Evolutionary conservation across 805 yeast genomes (phyloP), one percentile per base, ranked within the genome.

Genomic region (Starmerella bacillaris): DNA sequence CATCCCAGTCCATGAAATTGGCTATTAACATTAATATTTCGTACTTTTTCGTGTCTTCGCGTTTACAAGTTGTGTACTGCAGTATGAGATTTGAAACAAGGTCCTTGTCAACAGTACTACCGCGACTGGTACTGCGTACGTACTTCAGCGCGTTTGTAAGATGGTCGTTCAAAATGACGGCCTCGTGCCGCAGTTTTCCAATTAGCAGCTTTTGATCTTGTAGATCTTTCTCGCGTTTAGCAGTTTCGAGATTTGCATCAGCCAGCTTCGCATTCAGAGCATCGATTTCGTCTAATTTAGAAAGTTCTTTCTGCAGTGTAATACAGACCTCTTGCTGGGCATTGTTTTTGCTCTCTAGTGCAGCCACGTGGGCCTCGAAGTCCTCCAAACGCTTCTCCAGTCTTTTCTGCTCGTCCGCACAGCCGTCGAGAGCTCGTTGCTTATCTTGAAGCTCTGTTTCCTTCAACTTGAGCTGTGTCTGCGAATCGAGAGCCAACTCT

Each of bases 111-210:
- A 86, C 82, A 6, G 75, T 67, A 33, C 74, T 78, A 5, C 82
- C 70, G 26, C 72, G 71, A 27, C 78, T 70, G 35, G 75, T 78
- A 50, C 74, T 74, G 48, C 83, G 80, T 39, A 89, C 67, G 65
- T 86, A 63, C 18, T 80, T 71, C 41, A 86, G 59, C 1, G 96
- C 92, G 50, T 89, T 86, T n/a, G 94, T 83, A 36, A 89, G 59
- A 57, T 89, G 96, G 51, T 89, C 98, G 53, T 89, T 89, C 38
- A 86, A 59, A 18, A 80, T 79, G 7, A 89, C 86, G 2, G 92
- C 86, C 54, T 89, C 98, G 54, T 86, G 96, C 35, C 95, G 70
- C 33, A 89, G 65, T 52, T 86, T 89, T 2, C 96, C 96, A 34
- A 89, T 71, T 34, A 74, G 67, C 22, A 84, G 59, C 39, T 74